Conservation (phyloP, 306 rosid genomes). For the Pueraria montana region DNA sequence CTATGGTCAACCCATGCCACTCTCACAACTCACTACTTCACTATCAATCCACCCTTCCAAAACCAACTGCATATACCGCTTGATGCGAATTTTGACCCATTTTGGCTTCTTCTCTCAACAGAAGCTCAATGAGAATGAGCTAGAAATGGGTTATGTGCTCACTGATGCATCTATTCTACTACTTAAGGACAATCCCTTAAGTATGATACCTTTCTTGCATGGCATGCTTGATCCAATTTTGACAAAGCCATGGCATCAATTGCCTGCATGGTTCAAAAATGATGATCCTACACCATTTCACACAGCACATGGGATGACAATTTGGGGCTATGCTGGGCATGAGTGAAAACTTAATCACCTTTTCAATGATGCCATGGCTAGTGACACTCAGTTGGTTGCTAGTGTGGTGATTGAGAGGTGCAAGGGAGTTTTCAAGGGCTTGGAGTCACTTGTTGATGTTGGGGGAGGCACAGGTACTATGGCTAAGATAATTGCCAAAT, state of each 20-base stretch:
- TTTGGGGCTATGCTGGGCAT: not conserved
- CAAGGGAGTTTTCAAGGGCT: constrained; percentile 45
- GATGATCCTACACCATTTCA: not conserved
- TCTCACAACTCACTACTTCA: too few relatives aligned
- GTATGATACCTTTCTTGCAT: not conserved
- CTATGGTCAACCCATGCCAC: too few relatives aligned
- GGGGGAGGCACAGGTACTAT: constrained; percentile 55
- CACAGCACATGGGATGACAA: not conserved
- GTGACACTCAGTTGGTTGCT: constrained; percentile 42
- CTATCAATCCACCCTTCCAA: too few relatives aligned
- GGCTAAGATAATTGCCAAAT: constrained; percentile 39
- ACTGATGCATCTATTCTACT: not conserved
- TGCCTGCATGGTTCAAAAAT: not conserved
- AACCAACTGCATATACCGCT: too few relatives aligned
- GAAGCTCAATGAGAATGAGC: too few relatives aligned
- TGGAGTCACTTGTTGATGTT: constrained; percentile 55
- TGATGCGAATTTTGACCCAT: too few relatives aligned
- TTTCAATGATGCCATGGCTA: constrained; percentile 51
- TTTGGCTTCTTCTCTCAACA: too few relatives aligned
- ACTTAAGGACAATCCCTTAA: not conserved
- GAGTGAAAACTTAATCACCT: not conserved
- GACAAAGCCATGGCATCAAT: not conserved
- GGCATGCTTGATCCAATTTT: constrained; percentile 8
- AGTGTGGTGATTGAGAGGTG: constrained; percentile 40
- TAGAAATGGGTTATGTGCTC: not conserved